These are phyloP conservation scores for Pyrenopolyporus hunteri DNA, from an alignment of 495 filamentous ascomycete species.

Conservation along the genomic window DNA sequence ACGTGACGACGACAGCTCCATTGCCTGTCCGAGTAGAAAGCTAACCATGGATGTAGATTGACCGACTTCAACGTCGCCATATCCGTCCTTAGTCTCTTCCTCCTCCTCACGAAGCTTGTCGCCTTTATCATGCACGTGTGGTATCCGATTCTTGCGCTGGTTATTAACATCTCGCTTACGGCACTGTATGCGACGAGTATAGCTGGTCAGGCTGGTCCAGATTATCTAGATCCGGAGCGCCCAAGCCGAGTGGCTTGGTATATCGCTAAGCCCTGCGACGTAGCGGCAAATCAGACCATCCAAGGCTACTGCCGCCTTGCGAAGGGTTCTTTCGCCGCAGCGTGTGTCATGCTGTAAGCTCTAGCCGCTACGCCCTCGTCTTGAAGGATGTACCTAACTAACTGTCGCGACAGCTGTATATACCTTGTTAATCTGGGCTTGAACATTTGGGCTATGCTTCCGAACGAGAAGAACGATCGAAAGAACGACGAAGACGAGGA, in stretches of 20 bases:
- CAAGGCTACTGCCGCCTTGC: constrained; percentile 77
- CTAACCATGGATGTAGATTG: constrained; percentile 57
- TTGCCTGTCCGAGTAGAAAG: constrained; percentile 5
- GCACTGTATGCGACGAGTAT: constrained; percentile 71
- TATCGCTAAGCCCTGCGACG: constrained; percentile 74
- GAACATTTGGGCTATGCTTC: constrained; percentile 66
- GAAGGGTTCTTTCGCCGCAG: constrained; percentile 74
- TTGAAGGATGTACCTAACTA: neutral
- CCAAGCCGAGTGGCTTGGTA: constrained; percentile 81
- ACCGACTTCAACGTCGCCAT: constrained; percentile 84
- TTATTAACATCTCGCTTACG: constrained; percentile 63
- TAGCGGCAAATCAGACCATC: constrained; percentile 61
- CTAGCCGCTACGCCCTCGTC: neutral
- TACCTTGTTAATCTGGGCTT: constrained; percentile 64
- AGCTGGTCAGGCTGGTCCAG: constrained; percentile 76
- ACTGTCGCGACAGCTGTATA: constrained; percentile 47
- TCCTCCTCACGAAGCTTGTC: constrained; percentile 68
- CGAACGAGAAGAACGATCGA: constrained; percentile 54
- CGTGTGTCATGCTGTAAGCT: constrained; percentile 73
- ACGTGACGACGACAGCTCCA: constrained; percentile 45
- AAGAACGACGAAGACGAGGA: constrained; percentile 48
- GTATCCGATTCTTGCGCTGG: constrained; percentile 68
- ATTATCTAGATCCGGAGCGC: constrained; percentile 75
- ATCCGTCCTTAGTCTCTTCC: constrained; percentile 73
- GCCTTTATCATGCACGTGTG: constrained; percentile 74